phyloP scores from a whole-genome alignment of 495 filamentous ascomycete genomes.

The Sordaria brevicollis region DNA sequence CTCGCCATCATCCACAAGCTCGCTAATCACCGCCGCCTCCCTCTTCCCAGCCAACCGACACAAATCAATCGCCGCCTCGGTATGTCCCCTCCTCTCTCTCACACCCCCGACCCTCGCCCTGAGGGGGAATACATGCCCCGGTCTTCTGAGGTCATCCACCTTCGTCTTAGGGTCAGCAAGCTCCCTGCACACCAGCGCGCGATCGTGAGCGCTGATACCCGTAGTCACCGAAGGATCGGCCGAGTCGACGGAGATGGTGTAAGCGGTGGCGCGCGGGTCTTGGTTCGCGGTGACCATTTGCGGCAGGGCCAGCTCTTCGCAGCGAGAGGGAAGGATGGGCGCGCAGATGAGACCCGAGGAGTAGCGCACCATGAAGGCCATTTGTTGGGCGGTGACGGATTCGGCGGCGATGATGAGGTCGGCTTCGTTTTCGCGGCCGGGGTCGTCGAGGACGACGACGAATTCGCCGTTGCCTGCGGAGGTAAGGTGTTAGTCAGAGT shows the following conservation, averaged over 20 bases:
- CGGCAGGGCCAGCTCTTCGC: conserved; percentile 63
- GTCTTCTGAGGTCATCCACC: conserved; percentile 58
- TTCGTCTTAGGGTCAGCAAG: conserved; percentile 58
- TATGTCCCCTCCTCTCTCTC: conserved; percentile 69
- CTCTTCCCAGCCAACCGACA: conserved; percentile 68
- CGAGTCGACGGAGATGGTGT: conserved; percentile 80
- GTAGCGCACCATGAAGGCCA: conserved; percentile 90
- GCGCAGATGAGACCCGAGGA: conserved; percentile 86
- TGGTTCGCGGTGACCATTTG: conserved; percentile 84
- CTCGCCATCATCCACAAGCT: conserved; percentile 73
- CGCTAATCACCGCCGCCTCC: conserved; percentile 72
- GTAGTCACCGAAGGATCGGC: conserved; percentile 64
- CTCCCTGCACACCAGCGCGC: conserved; percentile 68
- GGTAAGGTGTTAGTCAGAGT: too few species aligned
- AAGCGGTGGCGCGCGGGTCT: conserved; percentile 85
- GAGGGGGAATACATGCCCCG: conserved; percentile 86
- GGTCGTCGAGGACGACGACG: conserved; percentile 87
- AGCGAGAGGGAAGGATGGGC: conserved; percentile 60
- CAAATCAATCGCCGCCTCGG: conserved; percentile 84
- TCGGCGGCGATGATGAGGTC: conserved; percentile 93
- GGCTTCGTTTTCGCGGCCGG: conserved; percentile 90
- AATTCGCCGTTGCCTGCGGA: conserved; percentile 73
- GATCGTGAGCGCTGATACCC: conserved; percentile 82
- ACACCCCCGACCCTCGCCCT: conserved; percentile 74
- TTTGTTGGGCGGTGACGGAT: conserved; percentile 74